Evolutionary conservation across 2,329 filamentous ascomycete species (phyloP).

Genomic region (Alternaria viburni): DNA sequence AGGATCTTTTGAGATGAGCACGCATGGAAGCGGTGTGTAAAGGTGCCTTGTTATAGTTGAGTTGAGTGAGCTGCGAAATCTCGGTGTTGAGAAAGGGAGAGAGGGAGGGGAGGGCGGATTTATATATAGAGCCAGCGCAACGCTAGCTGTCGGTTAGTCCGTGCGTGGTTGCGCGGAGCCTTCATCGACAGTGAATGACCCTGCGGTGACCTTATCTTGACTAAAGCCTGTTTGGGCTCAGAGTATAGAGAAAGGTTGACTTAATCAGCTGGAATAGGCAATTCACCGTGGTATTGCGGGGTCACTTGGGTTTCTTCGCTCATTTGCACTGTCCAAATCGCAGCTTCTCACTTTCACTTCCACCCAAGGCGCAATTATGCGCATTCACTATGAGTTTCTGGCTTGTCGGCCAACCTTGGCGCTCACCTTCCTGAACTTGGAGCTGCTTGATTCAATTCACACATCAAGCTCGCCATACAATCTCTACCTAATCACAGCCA

Average conservation of each 20-base stretch:
- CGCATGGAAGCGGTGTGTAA: neutral
- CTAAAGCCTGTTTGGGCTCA: no score
- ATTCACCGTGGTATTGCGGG: neutral
- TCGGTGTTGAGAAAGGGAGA: neutral
- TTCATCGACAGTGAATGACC: no score
- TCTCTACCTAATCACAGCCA: neutral
- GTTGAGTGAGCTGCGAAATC: neutral
- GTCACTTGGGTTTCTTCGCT: neutral
- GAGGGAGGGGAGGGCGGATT: neutral
- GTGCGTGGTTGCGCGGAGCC: neutral
- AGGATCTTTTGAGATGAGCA: no score
- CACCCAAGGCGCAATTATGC: neutral
- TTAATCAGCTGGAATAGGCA: neutral
- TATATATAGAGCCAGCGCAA: neutral
- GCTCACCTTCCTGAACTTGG: neutral
- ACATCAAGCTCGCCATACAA: neutral
- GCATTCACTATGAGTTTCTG: neutral
- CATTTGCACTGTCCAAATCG: neutral
- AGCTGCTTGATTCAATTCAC: neutral
- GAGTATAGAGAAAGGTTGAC: no score
- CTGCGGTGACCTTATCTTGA: no score
- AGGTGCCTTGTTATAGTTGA: neutral
- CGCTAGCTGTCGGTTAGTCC: neutral
- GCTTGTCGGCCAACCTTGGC: neutral
- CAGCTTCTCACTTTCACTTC: neutral